Base-by-base conservation (phyloP, 257 asterid genomes). In the Solanum peruvianum region DNA sequence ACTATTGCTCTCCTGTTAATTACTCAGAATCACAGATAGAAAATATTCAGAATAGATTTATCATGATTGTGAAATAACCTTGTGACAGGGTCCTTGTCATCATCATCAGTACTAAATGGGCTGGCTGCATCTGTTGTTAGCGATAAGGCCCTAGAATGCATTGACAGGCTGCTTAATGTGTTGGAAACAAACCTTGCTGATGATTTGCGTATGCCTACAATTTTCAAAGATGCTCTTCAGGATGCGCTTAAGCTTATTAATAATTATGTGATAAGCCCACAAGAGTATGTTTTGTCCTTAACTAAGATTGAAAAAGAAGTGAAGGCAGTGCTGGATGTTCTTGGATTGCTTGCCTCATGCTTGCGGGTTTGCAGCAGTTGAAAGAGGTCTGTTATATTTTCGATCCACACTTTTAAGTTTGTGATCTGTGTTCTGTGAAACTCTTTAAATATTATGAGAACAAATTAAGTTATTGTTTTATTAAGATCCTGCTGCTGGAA, bases 1-100 rank as follows among this genome's bases (percentile, higher is more conserved):
- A 93, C 83, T 94, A 94, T 76, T 93, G 98, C 29, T 96, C 98
- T 42, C 95, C 95, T 4, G 94, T 96, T 84, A 94, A 94, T 87
- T 92, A 93, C 87, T 90, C 97, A 14, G 87, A 93, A 67, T 87
- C 93, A n/a, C 97, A 91, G 89, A 89, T 95, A 41, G 98, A 96
- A 85, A 89, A 87, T 86, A 98, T 66, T 96, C 96, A 11, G 98
- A 96, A 37, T 92, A 95, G 47, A 71, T 92, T 70, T 94, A 93
- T 90, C 94, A 90, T 88, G 98, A 93, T 85, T 90, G 90, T 85
- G 92, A 91, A 88, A 93, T 89, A n/a, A 92, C 94, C 84, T 80
- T 89, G 90, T 27, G 92, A 35, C 39, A 35, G 7, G 39, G 39
- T 35, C 94, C 86, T 81, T 90, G 86, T 41, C 23, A 2, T 86